A percentile compares a stretch with the other conserved stretches of the same genome.
These are phyloP conservation scores for Myxozyma nipponensis DNA, from an alignment of 805 yeast species.

Conservation along the genomic window DNA sequence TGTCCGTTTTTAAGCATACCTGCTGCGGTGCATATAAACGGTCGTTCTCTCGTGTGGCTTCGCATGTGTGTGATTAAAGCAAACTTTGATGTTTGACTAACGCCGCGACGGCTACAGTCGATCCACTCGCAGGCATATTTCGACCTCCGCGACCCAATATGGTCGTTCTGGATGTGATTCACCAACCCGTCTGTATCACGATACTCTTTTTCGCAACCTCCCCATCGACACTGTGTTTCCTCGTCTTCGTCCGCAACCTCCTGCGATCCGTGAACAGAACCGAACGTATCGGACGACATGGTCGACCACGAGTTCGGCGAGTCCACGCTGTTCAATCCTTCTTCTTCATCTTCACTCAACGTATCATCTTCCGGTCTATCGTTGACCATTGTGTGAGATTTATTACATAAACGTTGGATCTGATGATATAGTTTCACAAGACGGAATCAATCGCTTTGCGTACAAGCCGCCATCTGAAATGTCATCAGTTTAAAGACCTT, in stretches of 20 bases:
- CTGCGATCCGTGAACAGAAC: conserved; percentile 29
- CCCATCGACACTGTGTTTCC: conserved; percentile 41
- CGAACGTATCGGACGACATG: conserved; percentile 24
- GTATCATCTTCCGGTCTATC: too few relatives aligned
- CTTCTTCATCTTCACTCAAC: too few relatives aligned
- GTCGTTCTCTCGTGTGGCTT: conserved; percentile 64
- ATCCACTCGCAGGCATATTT: conserved; percentile 60
- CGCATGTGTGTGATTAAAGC: conserved; percentile 61
- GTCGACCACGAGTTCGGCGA: conserved; percentile 11
- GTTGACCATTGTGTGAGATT: too few relatives aligned
- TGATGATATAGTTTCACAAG: too few relatives aligned
- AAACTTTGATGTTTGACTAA: conserved; percentile 51
- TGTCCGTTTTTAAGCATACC: conserved; percentile 11
- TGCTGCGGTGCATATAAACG: conserved; percentile 58
- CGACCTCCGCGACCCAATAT: conserved; percentile 37
- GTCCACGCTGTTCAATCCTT: too few relatives aligned
- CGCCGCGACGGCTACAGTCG: conserved; percentile 51
- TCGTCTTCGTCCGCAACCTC: conserved; percentile 29
- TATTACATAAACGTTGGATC: too few relatives aligned
- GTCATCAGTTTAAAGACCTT: too few relatives aligned
- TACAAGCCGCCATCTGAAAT: too few relatives aligned
- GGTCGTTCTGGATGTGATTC: conserved; percentile 42
- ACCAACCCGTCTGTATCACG: conserved; percentile 41
- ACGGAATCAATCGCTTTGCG: too few relatives aligned
- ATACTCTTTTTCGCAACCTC: conserved; percentile 36